A percentile compares a stretch with the other conserved stretches of the same genome.
Evolutionary conservation across 2,329 filamentous ascomycete species (phyloP).

Genomic region (Aspergillus pseudotamarii): DNA sequence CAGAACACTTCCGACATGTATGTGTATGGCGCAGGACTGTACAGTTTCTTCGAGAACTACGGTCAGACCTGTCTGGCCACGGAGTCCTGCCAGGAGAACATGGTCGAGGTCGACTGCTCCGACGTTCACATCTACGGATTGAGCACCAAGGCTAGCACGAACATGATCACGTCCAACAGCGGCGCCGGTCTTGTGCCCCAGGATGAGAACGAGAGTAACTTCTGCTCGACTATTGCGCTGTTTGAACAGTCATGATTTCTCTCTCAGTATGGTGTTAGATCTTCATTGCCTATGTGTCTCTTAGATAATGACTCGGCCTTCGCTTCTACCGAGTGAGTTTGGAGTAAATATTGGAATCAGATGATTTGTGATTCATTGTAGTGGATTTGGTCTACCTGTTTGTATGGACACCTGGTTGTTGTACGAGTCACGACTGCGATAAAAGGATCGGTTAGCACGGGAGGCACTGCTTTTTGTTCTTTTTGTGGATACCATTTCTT

Average conservation of each 20-base stretch:
- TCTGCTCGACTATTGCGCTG: conserved; percentile 48
- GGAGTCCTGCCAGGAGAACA: conserved; percentile 75
- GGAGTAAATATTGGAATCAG: neutral
- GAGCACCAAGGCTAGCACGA: conserved; percentile 73
- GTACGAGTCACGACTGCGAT: neutral
- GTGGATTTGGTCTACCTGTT: neutral
- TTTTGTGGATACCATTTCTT: conserved; percentile 1
- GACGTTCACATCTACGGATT: conserved; percentile 67
- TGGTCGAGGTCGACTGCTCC: conserved; percentile 71
- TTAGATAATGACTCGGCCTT: neutral
- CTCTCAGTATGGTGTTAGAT: neutral
- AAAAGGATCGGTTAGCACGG: neutral
- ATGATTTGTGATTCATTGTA: neutral
- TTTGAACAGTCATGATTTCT: conserved; percentile 37
- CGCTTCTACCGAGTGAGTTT: neutral
- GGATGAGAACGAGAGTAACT: conserved; percentile 46
- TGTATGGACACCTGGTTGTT: neutral
- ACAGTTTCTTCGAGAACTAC: conserved; percentile 86
- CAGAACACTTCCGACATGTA: conserved; percentile 67
- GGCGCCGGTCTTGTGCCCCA: conserved; percentile 41
- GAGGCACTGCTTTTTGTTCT: neutral
- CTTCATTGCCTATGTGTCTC: neutral
- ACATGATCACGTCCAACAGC: conserved; percentile 64
- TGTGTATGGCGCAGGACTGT: conserved; percentile 74
- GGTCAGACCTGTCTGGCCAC: conserved; percentile 67